Conservation (phyloP, 805 yeast genomes). For the Candida tammaniensis region DNA sequence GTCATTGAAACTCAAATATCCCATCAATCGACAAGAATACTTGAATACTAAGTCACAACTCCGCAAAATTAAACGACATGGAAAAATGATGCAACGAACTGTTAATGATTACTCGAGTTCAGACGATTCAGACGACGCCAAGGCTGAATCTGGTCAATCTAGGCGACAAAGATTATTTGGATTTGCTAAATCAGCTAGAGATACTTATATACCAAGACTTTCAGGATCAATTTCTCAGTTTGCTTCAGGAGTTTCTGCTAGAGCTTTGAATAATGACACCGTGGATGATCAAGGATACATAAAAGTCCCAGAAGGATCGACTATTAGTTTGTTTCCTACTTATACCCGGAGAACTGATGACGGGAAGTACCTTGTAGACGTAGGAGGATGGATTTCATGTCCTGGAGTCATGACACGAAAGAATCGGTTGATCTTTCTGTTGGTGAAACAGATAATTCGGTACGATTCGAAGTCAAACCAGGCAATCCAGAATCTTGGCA, state of each 20-base stretch:
- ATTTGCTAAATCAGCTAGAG: slow-evolving; percentile 53
- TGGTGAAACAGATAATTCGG: slow-evolving; percentile 67
- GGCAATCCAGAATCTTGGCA: slow-evolving; percentile 25
- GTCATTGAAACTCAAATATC: slow-evolving; percentile 10
- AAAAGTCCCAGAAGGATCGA: slow-evolving; percentile 54
- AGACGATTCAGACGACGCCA: background rate
- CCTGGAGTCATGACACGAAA: slow-evolving; percentile 72
- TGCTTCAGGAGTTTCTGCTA: slow-evolving; percentile 43
- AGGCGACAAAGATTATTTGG: slow-evolving; percentile 49
- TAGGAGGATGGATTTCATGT: slow-evolving; percentile 70
- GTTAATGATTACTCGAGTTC: background rate
- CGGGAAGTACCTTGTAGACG: slow-evolving; percentile 43
- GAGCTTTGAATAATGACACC: slow-evolving; percentile 25
- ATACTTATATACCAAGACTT: slow-evolving; percentile 53
- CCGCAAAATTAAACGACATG: slow-evolving; percentile 16
- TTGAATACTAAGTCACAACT: slow-evolving; percentile 7
- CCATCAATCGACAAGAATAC: slow-evolving; percentile 12
- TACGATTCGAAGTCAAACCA: slow-evolving; percentile 17
- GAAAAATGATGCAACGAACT: slow-evolving; percentile 12
- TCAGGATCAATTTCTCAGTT: slow-evolving; percentile 47
- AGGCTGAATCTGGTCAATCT: slow-evolving; percentile 11
- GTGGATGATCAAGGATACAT: slow-evolving; percentile 27
- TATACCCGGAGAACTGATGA: slow-evolving; percentile 27
- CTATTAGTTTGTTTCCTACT: slow-evolving; percentile 48
- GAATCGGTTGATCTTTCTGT: slow-evolving; percentile 62